Conservation (phyloP, 768 basidiomycete genomes). For the Agaricus subrufescens region DNA sequence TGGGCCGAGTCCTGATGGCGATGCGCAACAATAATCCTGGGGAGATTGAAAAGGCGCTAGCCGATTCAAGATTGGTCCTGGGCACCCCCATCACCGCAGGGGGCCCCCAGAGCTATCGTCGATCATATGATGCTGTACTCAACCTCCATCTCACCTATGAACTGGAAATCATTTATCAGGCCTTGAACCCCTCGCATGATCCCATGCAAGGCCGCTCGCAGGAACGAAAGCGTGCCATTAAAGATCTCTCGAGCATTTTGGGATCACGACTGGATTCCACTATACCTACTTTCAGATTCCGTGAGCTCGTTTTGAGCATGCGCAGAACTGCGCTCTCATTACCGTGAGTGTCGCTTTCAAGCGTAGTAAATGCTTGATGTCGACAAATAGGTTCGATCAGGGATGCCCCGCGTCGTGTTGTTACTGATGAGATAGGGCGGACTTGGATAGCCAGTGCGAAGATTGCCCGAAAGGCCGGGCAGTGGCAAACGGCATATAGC, state of each 20-base stretch:
- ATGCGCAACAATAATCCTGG: conserved; percentile 54
- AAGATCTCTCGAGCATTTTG: conserved; percentile 46
- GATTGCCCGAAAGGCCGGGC: conserved; percentile 91
- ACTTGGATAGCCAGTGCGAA: conserved; percentile 95
- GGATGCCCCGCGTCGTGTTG: conserved; percentile 28
- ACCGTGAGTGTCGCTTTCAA: conserved; percentile 39
- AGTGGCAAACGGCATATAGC: conserved; percentile 95
- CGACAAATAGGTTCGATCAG: conserved; percentile 16
- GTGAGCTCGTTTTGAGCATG: conserved; percentile 88
- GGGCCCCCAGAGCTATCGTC: conserved; percentile 74
- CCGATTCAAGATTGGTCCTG: conserved; percentile 63
- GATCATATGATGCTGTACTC: conserved; percentile 82
- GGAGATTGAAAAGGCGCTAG: conserved; percentile 45
- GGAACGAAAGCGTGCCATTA: conserved; percentile 31
- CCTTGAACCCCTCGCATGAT: conserved; percentile 32
- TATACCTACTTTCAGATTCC: conserved; percentile 81
- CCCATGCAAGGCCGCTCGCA: conserved; percentile 31
- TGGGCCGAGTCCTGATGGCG: conserved; percentile 77
- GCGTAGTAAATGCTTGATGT: not conserved
- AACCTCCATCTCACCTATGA: conserved; percentile 87
- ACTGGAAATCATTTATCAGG: conserved; percentile 60
- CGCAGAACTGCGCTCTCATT: conserved; percentile 79
- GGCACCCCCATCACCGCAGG: conserved; percentile 82
- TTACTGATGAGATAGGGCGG: conserved; percentile 64
- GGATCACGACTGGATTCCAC: conserved; percentile 67